Percentiles rank a stretch among this genome's conserved stretches.
phyloP scores from a whole-genome alignment of 352 stramenopile species.

The Phytopythium litorale region DNA sequence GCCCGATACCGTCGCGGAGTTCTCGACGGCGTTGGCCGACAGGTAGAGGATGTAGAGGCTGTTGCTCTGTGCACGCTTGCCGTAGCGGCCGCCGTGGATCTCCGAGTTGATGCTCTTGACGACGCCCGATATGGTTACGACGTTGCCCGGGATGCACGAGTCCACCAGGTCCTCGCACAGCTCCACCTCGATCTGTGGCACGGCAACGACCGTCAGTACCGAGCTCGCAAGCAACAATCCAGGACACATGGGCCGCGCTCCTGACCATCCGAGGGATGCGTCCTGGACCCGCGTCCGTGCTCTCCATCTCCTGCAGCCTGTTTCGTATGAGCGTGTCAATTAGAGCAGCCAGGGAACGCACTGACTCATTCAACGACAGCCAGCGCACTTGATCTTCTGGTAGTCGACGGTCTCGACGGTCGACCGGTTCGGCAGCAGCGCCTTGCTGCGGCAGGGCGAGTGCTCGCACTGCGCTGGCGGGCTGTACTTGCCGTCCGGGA shows the following conservation, averaged over 20 bases:
- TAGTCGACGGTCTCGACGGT: conserved; percentile 89
- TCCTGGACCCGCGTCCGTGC: conserved; percentile 81
- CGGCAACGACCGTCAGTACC: not conserved
- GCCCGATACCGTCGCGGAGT: conserved; percentile 40
- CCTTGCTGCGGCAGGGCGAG: conserved; percentile 48
- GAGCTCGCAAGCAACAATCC: not conserved
- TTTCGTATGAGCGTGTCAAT: not conserved
- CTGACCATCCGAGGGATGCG: conserved; percentile 82
- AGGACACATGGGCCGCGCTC: too few species aligned
- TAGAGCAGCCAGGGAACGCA: not conserved
- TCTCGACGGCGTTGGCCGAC: conserved; percentile 88
- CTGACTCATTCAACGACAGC: conserved; percentile 28
- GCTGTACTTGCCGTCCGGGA: conserved; percentile 81
- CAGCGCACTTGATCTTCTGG: conserved; percentile 84
- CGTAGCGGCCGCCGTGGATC: conserved; percentile 80
- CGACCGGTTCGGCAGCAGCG: conserved; percentile 75
- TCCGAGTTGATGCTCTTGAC: conserved; percentile 96
- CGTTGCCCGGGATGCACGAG: conserved; percentile 93
- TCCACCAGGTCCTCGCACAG: conserved; percentile 93
- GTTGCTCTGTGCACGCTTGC: conserved; percentile 89
- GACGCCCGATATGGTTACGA: conserved; percentile 91
- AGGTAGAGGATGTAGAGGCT: conserved; percentile 95
- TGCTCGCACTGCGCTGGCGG: conserved; percentile 64
- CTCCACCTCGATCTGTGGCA: conserved; percentile 83
- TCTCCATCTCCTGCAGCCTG: conserved; percentile 90